Base-by-base conservation (phyloP, 306 rosid genomes). In the Cicer pinnatifidum region DNA sequence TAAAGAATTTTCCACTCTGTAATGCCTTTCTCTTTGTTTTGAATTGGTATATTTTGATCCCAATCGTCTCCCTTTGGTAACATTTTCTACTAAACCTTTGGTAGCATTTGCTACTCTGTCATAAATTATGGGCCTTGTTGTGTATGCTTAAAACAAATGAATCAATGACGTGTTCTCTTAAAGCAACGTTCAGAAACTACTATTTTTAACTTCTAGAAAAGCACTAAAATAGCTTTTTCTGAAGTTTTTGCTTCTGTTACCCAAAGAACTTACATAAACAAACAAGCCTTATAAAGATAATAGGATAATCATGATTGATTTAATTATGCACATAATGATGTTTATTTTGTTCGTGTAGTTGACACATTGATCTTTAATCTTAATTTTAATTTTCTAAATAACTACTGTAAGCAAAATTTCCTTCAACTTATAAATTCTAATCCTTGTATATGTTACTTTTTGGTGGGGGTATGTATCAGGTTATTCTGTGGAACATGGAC, bases 401-500 rank as follows among this genome's bases (percentile, higher is more conserved):
- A 48, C 20, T 62, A 7, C 46, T 67, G 13, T 64, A 40, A 69
- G 33, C 16, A 61, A 33, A 57, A 35, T 48, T 64, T 54, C 61
- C 4, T 75, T 66, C 19, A 56, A 35, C 59, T 33, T 60, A 15
- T 13, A 50, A 67, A 33, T 68, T 48, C 74, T 84, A 41, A 77
- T 5, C 9, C 72, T 63, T 63, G 12, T 69, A 41, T 81, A 11
- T 23, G 38, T 80, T 77, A 2, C 23, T 47, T 68, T 54, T 61
- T 64, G 64, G 28, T 51, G 46, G 78, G 54, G 13, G 33, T 37
- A 12, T 70, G 62, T 54, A 70, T 75, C 69, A 86, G 89, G 85
- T 80, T 71, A 77, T 66, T 69, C 76, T 83, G 37, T 86, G 89
- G 89, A 83, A 80, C 79, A 78, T 83, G 89, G 87, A 86, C 60